These are phyloP conservation scores for Alternaria novae-zelandiae DNA, from an alignment of 2,329 filamentous ascomycete genomes.

Conservation along the genomic window DNA sequence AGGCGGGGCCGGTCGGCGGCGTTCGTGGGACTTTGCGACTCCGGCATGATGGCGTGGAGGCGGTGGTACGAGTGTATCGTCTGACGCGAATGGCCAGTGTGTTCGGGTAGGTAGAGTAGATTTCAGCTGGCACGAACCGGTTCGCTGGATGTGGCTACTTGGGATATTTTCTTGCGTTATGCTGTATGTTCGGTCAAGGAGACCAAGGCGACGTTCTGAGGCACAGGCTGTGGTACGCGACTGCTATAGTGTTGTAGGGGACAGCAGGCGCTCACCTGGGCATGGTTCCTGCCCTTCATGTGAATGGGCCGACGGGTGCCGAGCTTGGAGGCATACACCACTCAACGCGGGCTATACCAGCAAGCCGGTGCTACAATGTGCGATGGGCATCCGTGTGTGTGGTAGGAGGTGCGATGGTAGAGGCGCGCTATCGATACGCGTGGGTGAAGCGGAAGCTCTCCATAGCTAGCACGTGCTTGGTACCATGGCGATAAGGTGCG, in stretches of 20 bases:
- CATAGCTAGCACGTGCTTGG: background rate
- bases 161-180: background rate
- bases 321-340: conserved; percentile 3
- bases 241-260: background rate
- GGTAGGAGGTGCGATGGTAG: background rate
- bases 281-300: conserved; percentile 1
- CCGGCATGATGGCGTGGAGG: conserved; percentile 23
- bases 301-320: conserved; percentile 7
- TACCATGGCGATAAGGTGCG: background rate
- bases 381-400: background rate
- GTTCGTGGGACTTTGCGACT: conserved; percentile 37
- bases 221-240: background rate
- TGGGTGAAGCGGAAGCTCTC: background rate
- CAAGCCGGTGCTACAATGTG: background rate
- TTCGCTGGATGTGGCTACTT: background rate
- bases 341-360: background rate
- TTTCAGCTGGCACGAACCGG: background rate
- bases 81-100: background rate
- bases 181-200: background rate
- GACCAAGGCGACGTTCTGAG: background rate
- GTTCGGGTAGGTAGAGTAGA: background rate
- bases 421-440: background rate
- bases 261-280: background rate
- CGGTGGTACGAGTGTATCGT: background rate
- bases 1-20: conserved; percentile 66